Base-by-base conservation (phyloP, 176 grass and related monocot species). In the Oryza brachyantha region DNA sequence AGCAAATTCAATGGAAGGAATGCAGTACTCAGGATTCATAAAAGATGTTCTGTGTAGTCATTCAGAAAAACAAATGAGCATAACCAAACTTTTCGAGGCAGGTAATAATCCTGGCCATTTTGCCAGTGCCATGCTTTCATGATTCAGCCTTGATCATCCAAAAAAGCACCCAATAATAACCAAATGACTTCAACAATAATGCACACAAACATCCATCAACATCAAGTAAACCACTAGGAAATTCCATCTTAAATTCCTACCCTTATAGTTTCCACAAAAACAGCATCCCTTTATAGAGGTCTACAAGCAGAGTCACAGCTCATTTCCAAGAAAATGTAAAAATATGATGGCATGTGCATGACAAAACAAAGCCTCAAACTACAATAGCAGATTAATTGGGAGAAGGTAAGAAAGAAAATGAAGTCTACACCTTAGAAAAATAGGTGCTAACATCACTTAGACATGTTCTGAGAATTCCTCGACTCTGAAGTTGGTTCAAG, bases 401-500 rank as follows among this genome's bases (percentile, higher is more conserved):
- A 72, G 29, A 41, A 52, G 10, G 5, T 24, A 29, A 46, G 19
- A 65, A 46, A 8, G 68, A 9, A 74, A 59, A 81, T 19, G 72
- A 86, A 73, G 63, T 57, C 21, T 73, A 73, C 5, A 98, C 95
- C 95, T 94, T 98, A 37, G 73, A 90, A 37, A 91, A 92, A 74
- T 88, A 98, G 70, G 81, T 92, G 81, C 72, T 90, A 83, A 94
- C 83, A 73, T 98, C 95, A 79, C 64, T 90, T 25, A 98, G 37
- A 77, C 90, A 92, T 80, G 87, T 92, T 76, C 87, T 86, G 45
- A 94, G 80, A 87, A 98, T 85, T 64, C 90, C 95, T 85, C 92
- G 91, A 86, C 89, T 94, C 83, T 98, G 92, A 73, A 98, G 86
- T 81, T 98, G 95, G 74, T 89, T 94, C 73, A 98, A 74, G 81